Conservation (phyloP, 257 asterid species). For the Coffea eugenioides region DNA sequence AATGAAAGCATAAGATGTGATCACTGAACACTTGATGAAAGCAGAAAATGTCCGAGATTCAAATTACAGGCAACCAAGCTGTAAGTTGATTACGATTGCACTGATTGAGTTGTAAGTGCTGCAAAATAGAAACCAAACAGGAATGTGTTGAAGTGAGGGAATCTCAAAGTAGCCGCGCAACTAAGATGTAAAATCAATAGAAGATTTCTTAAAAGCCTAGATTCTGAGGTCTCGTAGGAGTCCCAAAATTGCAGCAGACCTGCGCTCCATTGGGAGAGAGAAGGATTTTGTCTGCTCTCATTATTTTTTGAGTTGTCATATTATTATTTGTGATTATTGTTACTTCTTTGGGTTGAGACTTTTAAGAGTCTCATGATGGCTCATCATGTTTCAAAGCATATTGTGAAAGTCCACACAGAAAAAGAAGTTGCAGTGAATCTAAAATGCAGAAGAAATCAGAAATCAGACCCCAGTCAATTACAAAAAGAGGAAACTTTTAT, state of each 20-base stretch:
- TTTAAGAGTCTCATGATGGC: too few relatives aligned
- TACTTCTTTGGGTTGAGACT: too few relatives aligned
- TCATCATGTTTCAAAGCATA: background rate
- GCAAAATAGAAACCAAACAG: background rate
- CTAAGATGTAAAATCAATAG: background rate
- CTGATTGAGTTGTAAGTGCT: too few relatives aligned
- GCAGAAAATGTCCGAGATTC: background rate
- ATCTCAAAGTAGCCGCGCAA: background rate
- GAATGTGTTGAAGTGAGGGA: background rate
- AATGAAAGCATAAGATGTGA: background rate
- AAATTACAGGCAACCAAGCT: background rate
- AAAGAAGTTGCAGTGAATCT: background rate
- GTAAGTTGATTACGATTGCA: too few relatives aligned
- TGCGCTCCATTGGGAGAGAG: too few relatives aligned
- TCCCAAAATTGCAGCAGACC: too few relatives aligned
- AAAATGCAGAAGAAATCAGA: background rate
- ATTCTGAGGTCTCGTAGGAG: too few relatives aligned
- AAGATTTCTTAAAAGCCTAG: background rate
- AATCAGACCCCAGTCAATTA: background rate
- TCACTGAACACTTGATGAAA: too few relatives aligned
- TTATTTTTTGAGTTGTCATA: too few relatives aligned
- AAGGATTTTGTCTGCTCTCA: too few relatives aligned
- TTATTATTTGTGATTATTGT: too few relatives aligned
- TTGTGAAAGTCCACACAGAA: background rate
- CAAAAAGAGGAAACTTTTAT: background rate